These are phyloP conservation scores for Aulographum hederae DNA, from an alignment of 2,329 filamentous ascomycete species.

Conservation along the genomic window DNA sequence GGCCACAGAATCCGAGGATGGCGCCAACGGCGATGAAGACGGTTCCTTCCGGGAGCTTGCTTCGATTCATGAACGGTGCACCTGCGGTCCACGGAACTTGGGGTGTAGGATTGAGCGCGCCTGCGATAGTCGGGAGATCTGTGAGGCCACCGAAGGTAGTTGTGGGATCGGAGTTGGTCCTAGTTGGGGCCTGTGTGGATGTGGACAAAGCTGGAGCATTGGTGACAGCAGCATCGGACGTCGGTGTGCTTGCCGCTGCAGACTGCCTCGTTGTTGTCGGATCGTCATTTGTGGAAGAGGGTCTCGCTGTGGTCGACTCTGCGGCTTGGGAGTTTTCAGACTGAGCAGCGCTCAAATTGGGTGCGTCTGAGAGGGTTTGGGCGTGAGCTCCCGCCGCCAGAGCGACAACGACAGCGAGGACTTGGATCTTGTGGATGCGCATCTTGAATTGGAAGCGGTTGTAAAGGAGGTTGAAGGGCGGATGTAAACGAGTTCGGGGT, in stretches of 20 bases:
- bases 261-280: not conserved
- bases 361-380: not conserved
- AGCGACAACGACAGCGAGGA: not conserved
- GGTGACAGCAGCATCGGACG: constrained; percentile 5
- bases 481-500: no score
- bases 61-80: constrained; percentile 85
- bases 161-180: constrained; percentile 6
- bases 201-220: constrained; percentile 1
- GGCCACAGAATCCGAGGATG: constrained; percentile 63
- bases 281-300: constrained; percentile 7
- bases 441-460: no score
- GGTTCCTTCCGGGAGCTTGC: constrained; percentile 71
- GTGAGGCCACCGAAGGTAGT: constrained; percentile 13
- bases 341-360: no score
- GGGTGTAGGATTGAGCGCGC: constrained; percentile 45
- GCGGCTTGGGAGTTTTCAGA: no score
- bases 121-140: constrained; percentile 35
- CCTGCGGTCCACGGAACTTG: constrained; percentile 65
- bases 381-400: not conserved
- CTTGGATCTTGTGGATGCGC: no score
- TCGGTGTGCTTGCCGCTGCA: constrained; percentile 8
- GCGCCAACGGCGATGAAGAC: constrained; percentile 92
- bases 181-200: constrained; percentile 1
- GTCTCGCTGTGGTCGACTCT: constrained; percentile 7
- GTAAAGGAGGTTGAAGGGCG: no score